Evolutionary conservation across 306 rosid species (phyloP).

Genomic region (Vicia sativa): DNA sequence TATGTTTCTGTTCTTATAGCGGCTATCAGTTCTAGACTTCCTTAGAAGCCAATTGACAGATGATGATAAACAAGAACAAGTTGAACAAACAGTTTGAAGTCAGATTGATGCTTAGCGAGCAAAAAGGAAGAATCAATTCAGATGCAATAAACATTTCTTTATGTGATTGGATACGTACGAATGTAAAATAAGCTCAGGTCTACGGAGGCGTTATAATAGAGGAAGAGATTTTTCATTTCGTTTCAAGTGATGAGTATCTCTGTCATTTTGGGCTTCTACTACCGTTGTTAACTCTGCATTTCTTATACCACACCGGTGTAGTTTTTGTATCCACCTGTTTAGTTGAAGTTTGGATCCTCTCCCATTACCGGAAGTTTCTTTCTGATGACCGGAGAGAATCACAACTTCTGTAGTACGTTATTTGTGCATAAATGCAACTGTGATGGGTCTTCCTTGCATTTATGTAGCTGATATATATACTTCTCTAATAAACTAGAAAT

Average conservation of each 20-base stretch:
- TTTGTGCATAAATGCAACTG: conserved; percentile 19
- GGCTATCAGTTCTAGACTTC: conserved; percentile 75
- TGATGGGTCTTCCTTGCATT: conserved; percentile 25
- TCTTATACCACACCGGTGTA: conserved; percentile 15
- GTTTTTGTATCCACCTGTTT: conserved; percentile 26
- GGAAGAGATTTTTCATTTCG: conserved; percentile 35
- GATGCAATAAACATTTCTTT: conserved; percentile 37
- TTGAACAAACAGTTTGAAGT: conserved; percentile 45
- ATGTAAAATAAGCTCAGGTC: conserved; percentile 35
- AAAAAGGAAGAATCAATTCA: conserved; percentile 24
- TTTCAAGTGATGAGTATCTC: conserved; percentile 20
- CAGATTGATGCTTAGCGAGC: conserved; percentile 18
- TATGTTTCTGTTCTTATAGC: conserved; percentile 43
- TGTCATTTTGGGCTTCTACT: conserved; percentile 32
- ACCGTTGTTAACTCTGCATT: too few species aligned
- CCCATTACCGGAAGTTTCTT: not conserved
- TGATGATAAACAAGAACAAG: conserved; percentile 60
- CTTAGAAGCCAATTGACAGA: conserved; percentile 64
- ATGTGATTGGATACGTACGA: conserved; percentile 10
- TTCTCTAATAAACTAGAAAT: conserved; percentile 30
- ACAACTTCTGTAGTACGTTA: not conserved
- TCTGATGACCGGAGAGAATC: not conserved
- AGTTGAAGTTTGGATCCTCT: not conserved
- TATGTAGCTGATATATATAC: conserved; percentile 31
- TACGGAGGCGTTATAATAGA: conserved; percentile 20